These are phyloP conservation scores for Parastagonospora avenae DNA, from an alignment of 2,329 filamentous ascomycete genomes.

Conservation along the genomic window DNA sequence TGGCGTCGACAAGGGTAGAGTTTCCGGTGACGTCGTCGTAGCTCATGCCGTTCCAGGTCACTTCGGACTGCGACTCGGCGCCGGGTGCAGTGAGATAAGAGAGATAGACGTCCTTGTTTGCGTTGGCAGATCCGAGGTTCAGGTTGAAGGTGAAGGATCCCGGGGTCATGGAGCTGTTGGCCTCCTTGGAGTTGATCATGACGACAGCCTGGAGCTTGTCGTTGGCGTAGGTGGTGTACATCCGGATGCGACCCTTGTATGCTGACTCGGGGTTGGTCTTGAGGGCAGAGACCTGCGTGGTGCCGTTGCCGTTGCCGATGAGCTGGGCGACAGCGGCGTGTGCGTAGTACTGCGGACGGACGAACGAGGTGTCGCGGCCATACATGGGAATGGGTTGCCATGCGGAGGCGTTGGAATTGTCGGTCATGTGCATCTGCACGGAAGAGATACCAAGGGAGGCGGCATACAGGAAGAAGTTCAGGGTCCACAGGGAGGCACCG, in stretches of 20 bases:
- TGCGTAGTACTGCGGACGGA: conserved; percentile 58
- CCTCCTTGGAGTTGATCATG: conserved; percentile 54
- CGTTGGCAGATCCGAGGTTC: conserved; percentile 46
- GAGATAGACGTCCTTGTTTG: conserved; percentile 52
- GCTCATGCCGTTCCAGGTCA: conserved; percentile 56
- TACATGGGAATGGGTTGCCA: conserved; percentile 55
- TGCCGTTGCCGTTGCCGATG: conserved; percentile 54
- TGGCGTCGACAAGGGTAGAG: conserved; percentile 43
- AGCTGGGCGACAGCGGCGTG: conserved; percentile 58
- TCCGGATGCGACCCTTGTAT: conserved; percentile 51
- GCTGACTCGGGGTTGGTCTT: conserved; percentile 36
- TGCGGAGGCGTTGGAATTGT: conserved; percentile 57
- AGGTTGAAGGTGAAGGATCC: conserved; percentile 49
- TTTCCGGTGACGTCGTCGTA: conserved; percentile 51
- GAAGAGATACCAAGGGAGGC: conserved; percentile 55
- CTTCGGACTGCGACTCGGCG: conserved; percentile 50
- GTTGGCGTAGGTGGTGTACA: conserved; percentile 54
- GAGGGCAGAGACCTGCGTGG: conserved; percentile 51
- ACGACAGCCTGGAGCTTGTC: conserved; percentile 50
- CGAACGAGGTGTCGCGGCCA: conserved; percentile 49
- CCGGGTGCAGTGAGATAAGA: conserved; percentile 55
- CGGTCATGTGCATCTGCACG: conserved; percentile 61
- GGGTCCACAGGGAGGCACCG: conserved; percentile 57
- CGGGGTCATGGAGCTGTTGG: conserved; percentile 49
- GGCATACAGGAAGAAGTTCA: conserved; percentile 59